These are phyloP conservation scores for Collybia sp. DNA, from an alignment of 768 basidiomycete species.

Conservation along the genomic window DNA sequence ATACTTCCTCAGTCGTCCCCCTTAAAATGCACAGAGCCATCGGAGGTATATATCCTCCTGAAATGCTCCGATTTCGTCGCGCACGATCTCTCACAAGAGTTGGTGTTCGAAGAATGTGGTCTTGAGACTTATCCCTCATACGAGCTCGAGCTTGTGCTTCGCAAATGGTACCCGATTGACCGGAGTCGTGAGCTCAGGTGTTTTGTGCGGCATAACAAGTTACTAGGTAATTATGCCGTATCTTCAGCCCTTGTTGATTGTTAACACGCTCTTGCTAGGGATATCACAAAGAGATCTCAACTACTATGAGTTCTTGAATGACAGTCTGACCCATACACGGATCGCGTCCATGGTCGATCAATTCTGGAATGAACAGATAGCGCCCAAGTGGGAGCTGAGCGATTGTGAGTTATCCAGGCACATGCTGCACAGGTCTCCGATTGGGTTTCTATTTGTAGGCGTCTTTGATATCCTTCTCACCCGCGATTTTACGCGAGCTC, in stretches of 20 bases:
- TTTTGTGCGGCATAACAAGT: conserved; percentile 69
- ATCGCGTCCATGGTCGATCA: conserved; percentile 46
- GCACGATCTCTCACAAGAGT: conserved; percentile 62
- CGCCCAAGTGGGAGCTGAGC: conserved; percentile 49
- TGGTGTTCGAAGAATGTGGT: conserved; percentile 66
- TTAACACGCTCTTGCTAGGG: conserved; percentile 33
- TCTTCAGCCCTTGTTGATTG: background rate
- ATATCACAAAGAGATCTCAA: conserved; percentile 87
- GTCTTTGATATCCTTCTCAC: conserved; percentile 85
- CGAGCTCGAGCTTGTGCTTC: conserved; percentile 77
- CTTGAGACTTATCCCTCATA: conserved; percentile 26
- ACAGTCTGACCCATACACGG: conserved; percentile 43
- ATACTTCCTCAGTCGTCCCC: conserved; percentile 80
- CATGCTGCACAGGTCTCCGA: background rate
- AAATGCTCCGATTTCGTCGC: conserved; percentile 90
- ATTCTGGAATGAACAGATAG: conserved; percentile 72
- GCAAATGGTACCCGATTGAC: conserved; percentile 89
- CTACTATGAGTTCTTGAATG: conserved; percentile 83
- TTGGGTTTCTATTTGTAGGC: conserved; percentile 39
- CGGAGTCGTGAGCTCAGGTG: conserved; percentile 83
- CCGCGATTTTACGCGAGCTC: conserved; percentile 68
- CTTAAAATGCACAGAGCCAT: conserved; percentile 80
- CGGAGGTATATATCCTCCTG: conserved; percentile 87
- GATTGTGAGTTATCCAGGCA: conserved; percentile 49
- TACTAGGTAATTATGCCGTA: conserved; percentile 59